A percentile compares a stretch with the other conserved stretches of the same genome.
Evolutionary conservation across 768 basidiomycete genomes (phyloP).

Genomic region (Boletus eberwhitei): DNA sequence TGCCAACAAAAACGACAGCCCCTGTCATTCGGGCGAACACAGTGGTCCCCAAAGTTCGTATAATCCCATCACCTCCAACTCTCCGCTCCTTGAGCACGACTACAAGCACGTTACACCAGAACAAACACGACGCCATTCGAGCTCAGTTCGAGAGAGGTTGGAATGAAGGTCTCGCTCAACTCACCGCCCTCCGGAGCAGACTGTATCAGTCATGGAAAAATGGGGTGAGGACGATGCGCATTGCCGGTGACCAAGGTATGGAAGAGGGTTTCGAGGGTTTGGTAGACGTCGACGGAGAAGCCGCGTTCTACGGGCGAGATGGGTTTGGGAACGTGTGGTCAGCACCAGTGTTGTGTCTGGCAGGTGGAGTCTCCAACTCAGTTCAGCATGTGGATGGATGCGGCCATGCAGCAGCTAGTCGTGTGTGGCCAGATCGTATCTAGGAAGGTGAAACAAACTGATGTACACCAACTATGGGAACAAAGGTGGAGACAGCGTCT

Average conservation of each 20-base stretch:
- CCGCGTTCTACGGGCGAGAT: slow-evolving; percentile 24
- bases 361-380: slow-evolving; percentile 26
- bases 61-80: slow-evolving; percentile 53
- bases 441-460: slow-evolving; percentile 9
- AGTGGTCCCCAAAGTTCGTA: slow-evolving; percentile 43
- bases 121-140: slow-evolving; percentile 40
- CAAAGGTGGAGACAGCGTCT: neutral
- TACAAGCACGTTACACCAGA: slow-evolving; percentile 25
- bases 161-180: slow-evolving; percentile 53
- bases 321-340: slow-evolving; percentile 8
- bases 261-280: slow-evolving; percentile 36
- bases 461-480: slow-evolving; percentile 5
- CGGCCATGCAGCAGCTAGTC: slow-evolving; percentile 34
- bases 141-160: slow-evolving; percentile 60
- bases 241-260: slow-evolving; percentile 27
- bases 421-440: slow-evolving; percentile 34
- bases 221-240: slow-evolving; percentile 43
- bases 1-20: slow-evolving; percentile 16
- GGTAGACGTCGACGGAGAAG: slow-evolving; percentile 30
- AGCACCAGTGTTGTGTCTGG: slow-evolving; percentile 39
- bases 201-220: slow-evolving; percentile 46
- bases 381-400: slow-evolving; percentile 36
- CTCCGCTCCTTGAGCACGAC: slow-evolving; percentile 51
- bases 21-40: slow-evolving; percentile 9
- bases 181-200: slow-evolving; percentile 47